A percentile compares a stretch with the other conserved stretches of the same genome.
These are phyloP conservation scores for Daldinia vernicosa DNA, from an alignment of 495 filamentous ascomycete species.

Conservation along the genomic window DNA sequence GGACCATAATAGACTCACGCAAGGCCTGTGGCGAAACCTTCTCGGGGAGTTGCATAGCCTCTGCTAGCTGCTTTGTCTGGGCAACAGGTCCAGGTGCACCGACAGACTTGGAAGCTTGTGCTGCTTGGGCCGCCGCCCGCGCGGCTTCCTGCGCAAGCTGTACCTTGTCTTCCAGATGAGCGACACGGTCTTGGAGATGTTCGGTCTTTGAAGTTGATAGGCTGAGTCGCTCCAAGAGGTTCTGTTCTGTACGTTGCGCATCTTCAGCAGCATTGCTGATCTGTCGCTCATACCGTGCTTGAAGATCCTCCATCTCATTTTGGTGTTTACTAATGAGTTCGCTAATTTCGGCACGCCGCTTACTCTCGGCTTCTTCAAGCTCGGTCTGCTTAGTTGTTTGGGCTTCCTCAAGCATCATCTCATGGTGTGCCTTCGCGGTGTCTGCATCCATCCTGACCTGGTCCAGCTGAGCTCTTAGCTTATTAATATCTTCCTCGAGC, in stretches of 20 bases:
- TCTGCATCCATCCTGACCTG: slow-evolving; percentile 76
- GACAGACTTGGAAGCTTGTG: slow-evolving; percentile 80
- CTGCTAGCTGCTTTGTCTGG: slow-evolving; percentile 56
- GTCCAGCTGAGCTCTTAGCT: slow-evolving; percentile 75
- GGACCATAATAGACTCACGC: slow-evolving; percentile 91
- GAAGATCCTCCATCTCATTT: slow-evolving; percentile 70
- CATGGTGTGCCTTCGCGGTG: slow-evolving; percentile 74
- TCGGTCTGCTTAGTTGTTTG: slow-evolving; percentile 68
- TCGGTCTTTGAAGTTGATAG: slow-evolving; percentile 81
- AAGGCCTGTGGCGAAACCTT: slow-evolving; percentile 93
- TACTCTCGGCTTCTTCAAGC: slow-evolving; percentile 68
- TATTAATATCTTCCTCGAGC: slow-evolving; percentile 74
- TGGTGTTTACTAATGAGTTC: slow-evolving; percentile 77
- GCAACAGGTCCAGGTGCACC: slow-evolving; percentile 51
- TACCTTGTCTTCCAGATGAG: slow-evolving; percentile 86
- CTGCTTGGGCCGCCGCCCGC: slow-evolving; percentile 84
- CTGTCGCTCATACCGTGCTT: slow-evolving; percentile 76
- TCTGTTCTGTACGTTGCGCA: slow-evolving; percentile 71
- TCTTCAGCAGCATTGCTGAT: slow-evolving; percentile 76
- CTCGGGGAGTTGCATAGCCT: slow-evolving; percentile 69
- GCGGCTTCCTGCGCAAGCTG: slow-evolving; percentile 92
- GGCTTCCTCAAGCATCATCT: slow-evolving; percentile 80
- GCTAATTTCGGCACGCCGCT: slow-evolving; percentile 65
- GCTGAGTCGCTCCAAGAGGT: slow-evolving; percentile 73
- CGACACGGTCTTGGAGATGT: slow-evolving; percentile 81